phyloP scores from a whole-genome alignment of 225 moss, liverwort and hornwort species.

The Thuidium tamariscinum region DNA sequence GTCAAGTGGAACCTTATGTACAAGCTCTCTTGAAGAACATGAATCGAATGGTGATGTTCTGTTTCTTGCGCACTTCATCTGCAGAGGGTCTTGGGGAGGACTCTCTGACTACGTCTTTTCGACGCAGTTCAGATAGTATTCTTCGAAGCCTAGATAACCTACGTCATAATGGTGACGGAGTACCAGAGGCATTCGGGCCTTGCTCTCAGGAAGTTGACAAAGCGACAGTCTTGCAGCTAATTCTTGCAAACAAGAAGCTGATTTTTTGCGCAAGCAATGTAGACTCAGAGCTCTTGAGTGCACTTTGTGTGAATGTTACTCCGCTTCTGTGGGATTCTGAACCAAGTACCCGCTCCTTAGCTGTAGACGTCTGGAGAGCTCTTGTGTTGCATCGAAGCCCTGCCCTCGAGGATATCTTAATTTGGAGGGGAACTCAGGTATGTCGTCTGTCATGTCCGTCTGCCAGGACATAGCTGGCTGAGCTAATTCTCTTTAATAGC shows the following conservation, averaged over 20 bases:
- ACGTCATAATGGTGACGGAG: conserved; percentile 23
- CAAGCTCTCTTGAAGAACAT: conserved; percentile 84
- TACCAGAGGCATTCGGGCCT: conserved; percentile 27
- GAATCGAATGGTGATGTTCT: conserved; percentile 96
- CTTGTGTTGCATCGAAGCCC: conserved; percentile 59
- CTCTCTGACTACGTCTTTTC: conserved; percentile 24
- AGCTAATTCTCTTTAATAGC: neutral
- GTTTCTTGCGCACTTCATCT: conserved; percentile 41
- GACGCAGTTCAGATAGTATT: conserved; percentile 43
- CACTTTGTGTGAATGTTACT: conserved; percentile 59
- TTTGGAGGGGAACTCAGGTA: conserved; percentile 73
- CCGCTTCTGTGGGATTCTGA: conserved; percentile 62
- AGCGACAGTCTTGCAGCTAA: conserved; percentile 60
- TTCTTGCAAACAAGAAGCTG: conserved; percentile 71
- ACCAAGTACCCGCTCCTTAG: conserved; percentile 43
- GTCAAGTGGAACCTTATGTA: conserved; percentile 88
- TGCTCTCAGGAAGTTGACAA: conserved; percentile 51
- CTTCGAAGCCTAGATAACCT: conserved; percentile 25
- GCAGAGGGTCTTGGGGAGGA: conserved; percentile 22
- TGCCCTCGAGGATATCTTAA: conserved; percentile 73
- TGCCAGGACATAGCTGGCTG: neutral
- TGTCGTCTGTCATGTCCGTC: neutral
- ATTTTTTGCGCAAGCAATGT: conserved; percentile 86
- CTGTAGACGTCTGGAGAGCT: conserved; percentile 80
- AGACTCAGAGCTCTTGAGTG: conserved; percentile 62